A percentile compares a stretch with the other conserved stretches of the same genome.
Evolutionary conservation across 1,284 basidiomycete species (phyloP).

Genomic region (Inonotus obliquus): DNA sequence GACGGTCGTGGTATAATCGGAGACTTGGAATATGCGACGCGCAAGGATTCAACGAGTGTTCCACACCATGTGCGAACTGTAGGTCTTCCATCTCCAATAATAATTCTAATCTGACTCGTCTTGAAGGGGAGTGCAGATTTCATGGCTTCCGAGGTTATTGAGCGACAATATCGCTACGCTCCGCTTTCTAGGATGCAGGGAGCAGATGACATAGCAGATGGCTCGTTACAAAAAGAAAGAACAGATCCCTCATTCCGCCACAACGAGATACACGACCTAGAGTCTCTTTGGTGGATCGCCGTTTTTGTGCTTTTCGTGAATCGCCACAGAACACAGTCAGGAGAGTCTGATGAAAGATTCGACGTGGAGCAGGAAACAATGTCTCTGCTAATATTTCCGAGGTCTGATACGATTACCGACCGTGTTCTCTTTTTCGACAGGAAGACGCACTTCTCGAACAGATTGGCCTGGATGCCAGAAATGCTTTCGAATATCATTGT

Average conservation of each 20-base stretch:
- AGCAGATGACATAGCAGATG: too few relatives aligned
- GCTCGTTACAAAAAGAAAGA: too few relatives aligned
- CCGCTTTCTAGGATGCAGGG: too few relatives aligned
- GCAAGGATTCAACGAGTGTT: not conserved
- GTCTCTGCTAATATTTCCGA: not conserved
- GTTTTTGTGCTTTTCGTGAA: not conserved
- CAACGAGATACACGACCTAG: not conserved
- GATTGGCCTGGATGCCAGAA: not conserved
- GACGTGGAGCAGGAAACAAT: not conserved
- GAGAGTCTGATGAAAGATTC: not conserved
- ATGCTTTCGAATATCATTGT: not conserved
- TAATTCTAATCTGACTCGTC: not conserved
- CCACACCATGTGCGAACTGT: not conserved
- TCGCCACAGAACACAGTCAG: too few relatives aligned
- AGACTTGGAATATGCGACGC: conserved; percentile 5
- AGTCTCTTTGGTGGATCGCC: not conserved
- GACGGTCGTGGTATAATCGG: not conserved
- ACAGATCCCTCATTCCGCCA: not conserved
- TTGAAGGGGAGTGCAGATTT: not conserved
- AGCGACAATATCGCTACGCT: not conserved
- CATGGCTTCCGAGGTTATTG: not conserved
- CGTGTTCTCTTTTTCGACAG: not conserved
- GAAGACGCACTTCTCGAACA: not conserved
- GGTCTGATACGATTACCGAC: not conserved
- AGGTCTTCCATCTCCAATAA: not conserved